These are phyloP conservation scores for Trichomonascaceae sp. DNA, from an alignment of 1,139 yeast genomes.

Conservation along the genomic window DNA sequence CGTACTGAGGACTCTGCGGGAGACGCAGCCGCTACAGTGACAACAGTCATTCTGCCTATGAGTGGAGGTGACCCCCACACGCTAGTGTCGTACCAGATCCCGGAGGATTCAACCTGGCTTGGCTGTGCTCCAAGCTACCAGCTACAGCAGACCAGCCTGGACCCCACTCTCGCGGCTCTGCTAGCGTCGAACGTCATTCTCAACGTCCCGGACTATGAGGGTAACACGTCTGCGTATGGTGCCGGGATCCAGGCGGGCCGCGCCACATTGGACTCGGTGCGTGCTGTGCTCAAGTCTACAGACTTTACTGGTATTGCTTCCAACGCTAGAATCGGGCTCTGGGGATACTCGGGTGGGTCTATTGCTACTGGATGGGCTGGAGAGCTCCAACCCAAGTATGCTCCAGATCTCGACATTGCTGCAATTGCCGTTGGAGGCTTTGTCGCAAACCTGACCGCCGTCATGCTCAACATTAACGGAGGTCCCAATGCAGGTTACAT, in stretches of 20 bases:
- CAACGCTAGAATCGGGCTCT: constrained; percentile 12
- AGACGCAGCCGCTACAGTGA: constrained; percentile 15
- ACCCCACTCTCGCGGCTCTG: constrained; percentile 4
- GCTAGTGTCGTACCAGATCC: constrained; percentile 17
- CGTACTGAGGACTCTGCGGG: constrained; percentile 18
- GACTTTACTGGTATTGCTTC: constrained; percentile 7
- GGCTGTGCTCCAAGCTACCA: constrained; percentile 20
- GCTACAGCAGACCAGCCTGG: constrained; percentile 7
- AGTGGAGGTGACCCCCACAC: constrained; percentile 9
- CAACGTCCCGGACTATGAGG: constrained; percentile 21
- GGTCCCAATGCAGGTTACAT: constrained; percentile 4
- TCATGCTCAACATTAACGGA: constrained; percentile 3
- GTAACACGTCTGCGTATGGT: constrained; percentile 15
- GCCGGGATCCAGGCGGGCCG: constrained; percentile 19
- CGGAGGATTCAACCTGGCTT: constrained; percentile 19
- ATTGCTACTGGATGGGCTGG: constrained; percentile 23
- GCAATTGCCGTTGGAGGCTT: constrained; percentile 19
- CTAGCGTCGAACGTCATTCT: constrained; percentile 7
- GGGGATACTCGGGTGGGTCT: constrained; percentile 23
- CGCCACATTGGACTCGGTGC: constrained; percentile 17
- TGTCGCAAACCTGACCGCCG: constrained; percentile 13
- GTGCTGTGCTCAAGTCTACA: constrained; percentile 13
- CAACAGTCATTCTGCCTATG: constrained; percentile 18
- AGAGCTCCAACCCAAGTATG: constrained; percentile 16
- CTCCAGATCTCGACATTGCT: constrained; percentile 18